Evolutionary conservation across 257 asterid genomes (phyloP).

Genomic region (Oldenlandia corymbosa): DNA sequence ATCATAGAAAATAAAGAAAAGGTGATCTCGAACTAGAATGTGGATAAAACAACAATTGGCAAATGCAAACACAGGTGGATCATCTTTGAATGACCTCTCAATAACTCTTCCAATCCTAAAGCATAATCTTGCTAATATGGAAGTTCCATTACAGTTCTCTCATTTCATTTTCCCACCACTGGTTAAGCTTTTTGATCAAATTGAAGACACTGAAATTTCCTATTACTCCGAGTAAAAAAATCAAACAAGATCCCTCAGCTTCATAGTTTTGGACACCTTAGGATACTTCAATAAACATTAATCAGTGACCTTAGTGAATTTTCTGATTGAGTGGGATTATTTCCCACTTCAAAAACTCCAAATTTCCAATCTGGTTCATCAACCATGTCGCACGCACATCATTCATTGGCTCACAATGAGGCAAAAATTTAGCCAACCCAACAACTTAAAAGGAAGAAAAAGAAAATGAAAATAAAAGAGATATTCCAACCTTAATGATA

Average conservation of each 20-base stretch:
- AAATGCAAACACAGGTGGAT: background rate
- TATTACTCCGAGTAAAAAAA: background rate
- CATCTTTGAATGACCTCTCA: background rate
- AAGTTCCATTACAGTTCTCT: background rate
- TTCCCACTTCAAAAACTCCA: background rate
- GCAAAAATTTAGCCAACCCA: background rate
- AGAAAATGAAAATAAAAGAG: background rate
- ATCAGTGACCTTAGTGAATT: background rate
- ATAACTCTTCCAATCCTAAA: background rate
- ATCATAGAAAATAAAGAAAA: background rate
- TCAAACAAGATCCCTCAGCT: background rate
- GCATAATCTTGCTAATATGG: background rate
- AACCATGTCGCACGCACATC: too few relatives aligned
- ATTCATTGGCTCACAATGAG: slow-evolving; percentile 5
- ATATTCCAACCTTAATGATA: slow-evolving; percentile 61
- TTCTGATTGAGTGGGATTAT: too few relatives aligned
- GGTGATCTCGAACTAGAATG: background rate
- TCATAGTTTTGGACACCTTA: background rate
- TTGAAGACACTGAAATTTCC: too few relatives aligned
- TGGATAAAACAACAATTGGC: background rate
- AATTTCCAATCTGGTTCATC: background rate
- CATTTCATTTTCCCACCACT: background rate
- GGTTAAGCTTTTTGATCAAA: too few relatives aligned
- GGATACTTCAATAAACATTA: too few relatives aligned
- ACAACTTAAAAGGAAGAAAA: background rate